Conservation (phyloP, 1,139 yeast genomes). For the Sugiyamaella japonica region DNA sequence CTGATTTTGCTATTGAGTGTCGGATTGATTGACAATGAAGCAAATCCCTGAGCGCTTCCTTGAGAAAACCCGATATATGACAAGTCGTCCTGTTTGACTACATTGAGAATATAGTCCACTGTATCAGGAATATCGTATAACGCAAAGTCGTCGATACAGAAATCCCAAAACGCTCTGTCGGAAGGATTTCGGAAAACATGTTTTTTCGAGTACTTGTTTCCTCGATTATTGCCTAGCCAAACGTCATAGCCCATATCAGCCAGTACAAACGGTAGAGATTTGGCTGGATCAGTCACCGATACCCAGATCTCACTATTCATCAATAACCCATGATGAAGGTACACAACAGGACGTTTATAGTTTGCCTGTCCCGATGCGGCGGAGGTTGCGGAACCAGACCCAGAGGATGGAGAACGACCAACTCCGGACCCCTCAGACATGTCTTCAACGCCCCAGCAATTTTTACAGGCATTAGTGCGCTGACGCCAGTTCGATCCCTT, state of each 20-base stretch:
- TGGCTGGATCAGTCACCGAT: slow-evolving; percentile 54
- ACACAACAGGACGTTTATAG: slow-evolving; percentile 52
- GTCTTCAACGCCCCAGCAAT: slow-evolving; percentile 12
- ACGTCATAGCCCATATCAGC: slow-evolving; percentile 85
- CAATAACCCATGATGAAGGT: slow-evolving; percentile 85
- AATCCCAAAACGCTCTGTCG: slow-evolving; percentile 70
- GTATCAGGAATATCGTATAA: slow-evolving; percentile 78
- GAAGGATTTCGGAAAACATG: slow-evolving; percentile 47
- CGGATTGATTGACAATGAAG: slow-evolving; percentile 70
- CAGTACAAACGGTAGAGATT: slow-evolving; percentile 71
- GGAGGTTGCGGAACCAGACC: not conserved
- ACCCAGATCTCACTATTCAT: slow-evolving; percentile 94
- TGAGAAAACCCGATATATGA: slow-evolving; percentile 85
- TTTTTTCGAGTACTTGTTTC: slow-evolving; percentile 77
- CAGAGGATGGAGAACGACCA: not conserved
- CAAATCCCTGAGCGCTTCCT: slow-evolving; percentile 91
- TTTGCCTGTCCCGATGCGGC: not conserved
- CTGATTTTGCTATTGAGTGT: slow-evolving; percentile 67
- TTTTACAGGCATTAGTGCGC: slow-evolving; percentile 11
- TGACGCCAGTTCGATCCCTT: slow-evolving; percentile 46
- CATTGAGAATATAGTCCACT: slow-evolving; percentile 58
- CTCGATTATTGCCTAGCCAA: slow-evolving; percentile 91
- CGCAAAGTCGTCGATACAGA: slow-evolving; percentile 83
- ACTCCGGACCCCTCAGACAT: not conserved
- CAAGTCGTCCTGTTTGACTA: slow-evolving; percentile 47